Evolutionary conservation across 1,139 yeast species (phyloP), one percentile per base, ranked within the genome.

Genomic region (Saccharomyces hybrid): DNA sequence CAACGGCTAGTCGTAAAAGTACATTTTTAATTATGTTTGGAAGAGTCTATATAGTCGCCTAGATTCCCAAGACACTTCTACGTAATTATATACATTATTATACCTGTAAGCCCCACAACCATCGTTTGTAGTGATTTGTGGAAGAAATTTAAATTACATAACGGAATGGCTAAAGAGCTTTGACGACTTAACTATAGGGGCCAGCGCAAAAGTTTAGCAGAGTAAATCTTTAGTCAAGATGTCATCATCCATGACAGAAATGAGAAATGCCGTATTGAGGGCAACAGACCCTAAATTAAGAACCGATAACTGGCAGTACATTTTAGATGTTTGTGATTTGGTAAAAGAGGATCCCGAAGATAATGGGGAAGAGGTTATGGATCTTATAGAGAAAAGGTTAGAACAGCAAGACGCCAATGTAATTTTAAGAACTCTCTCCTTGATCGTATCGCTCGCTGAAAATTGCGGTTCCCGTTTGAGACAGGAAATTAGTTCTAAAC

Each of bases 401-500:
- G 74, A 75, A 41, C 75, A 78, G 28, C 75, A 79, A 49, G 93
- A 88, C 69, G 97, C 96, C 31, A 93, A 91, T 69, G 86, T 87
- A 1, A 82, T 88, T 29, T 74, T 91, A 53, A 78, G 95, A 62
- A 71, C 95, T 0, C 72, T 93, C 53, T 79, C 96, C 0, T 62
- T 93, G 54, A 73, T 88, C 19, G 79, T 82, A 19, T 85, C 97
- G 0, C 71, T 89, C 41, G 96, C 96, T 0, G 97, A 91, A 70
- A 93, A 93, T 69, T 91, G 98, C 72, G 98, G 98, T 1, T 84
- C 96, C 2, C 77, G 90, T 61, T 81, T 88, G 80, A 84, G 84
- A 63, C 90, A 88, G 59, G 89, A 86, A 63, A 83, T 91, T 49
- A 91, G 96, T 38, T 77, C 90, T 24, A 81, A 80, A 61, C 67